Base-by-base conservation (phyloP, 345 rosid species). In the Bruguiera gymnorhiza region DNA sequence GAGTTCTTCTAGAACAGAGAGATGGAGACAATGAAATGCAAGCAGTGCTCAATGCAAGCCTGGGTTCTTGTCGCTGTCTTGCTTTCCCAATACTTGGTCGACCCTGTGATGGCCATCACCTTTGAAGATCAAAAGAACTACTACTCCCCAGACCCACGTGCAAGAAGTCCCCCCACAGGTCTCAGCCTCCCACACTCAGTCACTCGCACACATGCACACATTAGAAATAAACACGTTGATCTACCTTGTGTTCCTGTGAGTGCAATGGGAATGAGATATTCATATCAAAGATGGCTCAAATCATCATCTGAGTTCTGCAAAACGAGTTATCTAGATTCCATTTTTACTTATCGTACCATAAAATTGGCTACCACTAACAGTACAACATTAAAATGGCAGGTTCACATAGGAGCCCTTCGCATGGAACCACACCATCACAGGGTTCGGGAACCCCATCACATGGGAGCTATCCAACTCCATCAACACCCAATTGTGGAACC, bases 121-220 rank as follows among this genome's bases (percentile, higher is more conserved):
- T 67, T 87, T 68, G 86, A 78, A 66, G 95, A 90, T 32, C 63
- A 82, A 18, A 88, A 89, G 86, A 89, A 77, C 77, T 88, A 77
- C 82, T 88, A 83, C 81, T 66, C 86, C 56, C 92, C 92, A 46
- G 91, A 80, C 75, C 92, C 93, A 6, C 74, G 67, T 60, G n/a
- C 83, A 4, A 77, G 86, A 69, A 75, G 80, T 76, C 91, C 91
- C 54, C 86, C 92, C 21, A 9, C 82, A 46, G 81, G 83, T 82
- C 66, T 18, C 67, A 37, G 32, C 32, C 29, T 23, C 18, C 31
- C 10, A 30, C 58, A 2, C 39, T 62, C n/a, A 56, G 16, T 11
- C 32, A 6, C 23, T 23, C 51, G 20, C 16, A 53, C 36, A 21
- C 11, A 6, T 58, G 8, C 8, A 8, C 29, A 15, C 61, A 16